Conservation (phyloP, 2,329 filamentous ascomycete species). For the Lachnellula suecica region DNA sequence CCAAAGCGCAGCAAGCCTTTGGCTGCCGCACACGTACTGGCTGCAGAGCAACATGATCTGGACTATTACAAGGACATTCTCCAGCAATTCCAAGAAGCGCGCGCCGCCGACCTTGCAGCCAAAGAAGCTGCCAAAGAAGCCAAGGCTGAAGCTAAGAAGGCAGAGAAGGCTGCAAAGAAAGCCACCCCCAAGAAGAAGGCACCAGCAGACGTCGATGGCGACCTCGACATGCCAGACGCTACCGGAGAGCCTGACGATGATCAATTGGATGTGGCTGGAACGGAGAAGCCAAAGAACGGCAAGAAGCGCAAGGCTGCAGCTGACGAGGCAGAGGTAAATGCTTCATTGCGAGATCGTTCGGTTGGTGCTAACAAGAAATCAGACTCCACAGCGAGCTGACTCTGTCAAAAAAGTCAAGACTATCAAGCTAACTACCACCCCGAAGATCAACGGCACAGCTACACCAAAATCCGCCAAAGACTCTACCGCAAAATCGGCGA, state of each 20-base stretch:
- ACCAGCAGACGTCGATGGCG: conserved; percentile 50
- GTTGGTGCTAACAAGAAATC: conserved; percentile 16
- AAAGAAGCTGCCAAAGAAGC: conserved; percentile 47
- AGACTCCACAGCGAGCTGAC: conserved; percentile 59
- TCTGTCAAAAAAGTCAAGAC: conserved; percentile 69
- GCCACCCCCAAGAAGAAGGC: conserved; percentile 39
- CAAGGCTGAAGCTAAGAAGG: conserved; percentile 48
- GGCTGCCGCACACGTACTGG: conserved; percentile 75
- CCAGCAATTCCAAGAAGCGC: conserved; percentile 65
- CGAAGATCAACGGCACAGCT: conserved; percentile 60
- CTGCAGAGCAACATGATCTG: conserved; percentile 74
- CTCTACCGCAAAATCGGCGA: conserved; percentile 37
- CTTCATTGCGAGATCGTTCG: not conserved
- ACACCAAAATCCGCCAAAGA: conserved; percentile 35
- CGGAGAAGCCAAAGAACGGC: conserved; percentile 52
- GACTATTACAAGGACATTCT: conserved; percentile 83
- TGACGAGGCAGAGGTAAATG: conserved; percentile 68
- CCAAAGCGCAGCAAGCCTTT: conserved; percentile 81
- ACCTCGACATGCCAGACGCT: conserved; percentile 59
- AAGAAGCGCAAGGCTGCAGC: conserved; percentile 88
- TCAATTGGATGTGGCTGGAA: conserved; percentile 42
- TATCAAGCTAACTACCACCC: conserved; percentile 63
- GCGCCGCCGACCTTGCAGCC: conserved; percentile 50
- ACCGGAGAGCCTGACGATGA: conserved; percentile 52
- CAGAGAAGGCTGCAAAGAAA: conserved; percentile 48